A percentile compares a stretch with the other conserved stretches of the same genome.
phyloP scores from a whole-genome alignment of 1,284 basidiomycete genomes.

The Trametes versicolor region DNA sequence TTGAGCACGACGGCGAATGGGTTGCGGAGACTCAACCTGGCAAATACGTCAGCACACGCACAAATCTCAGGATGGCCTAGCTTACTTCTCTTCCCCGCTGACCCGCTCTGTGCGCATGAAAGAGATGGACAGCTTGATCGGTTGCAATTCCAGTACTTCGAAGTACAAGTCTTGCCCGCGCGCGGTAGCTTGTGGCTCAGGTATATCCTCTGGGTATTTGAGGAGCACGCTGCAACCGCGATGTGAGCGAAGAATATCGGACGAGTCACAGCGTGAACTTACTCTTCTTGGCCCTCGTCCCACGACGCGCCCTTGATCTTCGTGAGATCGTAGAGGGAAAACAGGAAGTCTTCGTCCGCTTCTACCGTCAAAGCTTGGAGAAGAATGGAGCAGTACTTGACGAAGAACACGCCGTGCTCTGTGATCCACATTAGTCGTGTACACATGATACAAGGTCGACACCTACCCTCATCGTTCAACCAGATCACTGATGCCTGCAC shows the following conservation, averaged over 20 bases:
- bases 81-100: slow-evolving; percentile 93
- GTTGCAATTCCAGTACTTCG: slow-evolving; percentile 97
- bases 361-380: slow-evolving; percentile 96
- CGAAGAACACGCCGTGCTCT: slow-evolving; percentile 96
- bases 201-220: slow-evolving; percentile 78
- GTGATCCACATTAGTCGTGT: background rate
- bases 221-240: slow-evolving; percentile 72
- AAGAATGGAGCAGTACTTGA: slow-evolving; percentile 97
- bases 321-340: slow-evolving; percentile 91
- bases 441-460: background rate
- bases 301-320: slow-evolving; percentile 93
- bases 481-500: slow-evolving; percentile 91
- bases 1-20: slow-evolving; percentile 95
- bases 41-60: slow-evolving; percentile 7
- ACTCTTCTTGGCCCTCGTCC: slow-evolving; percentile 84
- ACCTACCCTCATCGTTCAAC: slow-evolving; percentile 91
- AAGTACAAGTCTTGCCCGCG: slow-evolving; percentile 91
- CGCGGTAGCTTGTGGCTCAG: slow-evolving; percentile 77
- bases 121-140: slow-evolving; percentile 91
- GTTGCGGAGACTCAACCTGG: slow-evolving; percentile 85
- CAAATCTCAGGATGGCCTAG: slow-evolving; percentile 30
- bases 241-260: background rate
- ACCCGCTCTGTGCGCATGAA: slow-evolving; percentile 98
- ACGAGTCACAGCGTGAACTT: slow-evolving; percentile 38
- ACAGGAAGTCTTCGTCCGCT: slow-evolving; percentile 96